These are phyloP conservation scores for Solanum piurae DNA, from an alignment of 257 asterid species.

Conservation along the genomic window DNA sequence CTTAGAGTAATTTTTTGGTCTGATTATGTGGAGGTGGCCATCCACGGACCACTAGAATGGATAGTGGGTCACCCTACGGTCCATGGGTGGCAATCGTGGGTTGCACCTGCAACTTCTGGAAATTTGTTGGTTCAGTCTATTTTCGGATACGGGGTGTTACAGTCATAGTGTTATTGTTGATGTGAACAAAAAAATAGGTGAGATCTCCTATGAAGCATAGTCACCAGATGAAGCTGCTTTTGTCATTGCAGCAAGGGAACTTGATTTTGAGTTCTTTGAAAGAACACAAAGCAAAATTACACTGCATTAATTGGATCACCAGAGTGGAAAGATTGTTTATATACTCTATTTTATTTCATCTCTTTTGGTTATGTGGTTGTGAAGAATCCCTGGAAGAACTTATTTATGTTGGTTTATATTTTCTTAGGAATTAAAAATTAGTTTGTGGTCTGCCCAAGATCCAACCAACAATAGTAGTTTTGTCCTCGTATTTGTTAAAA, in stretches of 20 bases:
- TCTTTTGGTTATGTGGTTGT: neutral
- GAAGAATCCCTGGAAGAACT: neutral
- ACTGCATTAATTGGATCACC: conserved; percentile 60
- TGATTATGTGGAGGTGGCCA: too few species aligned
- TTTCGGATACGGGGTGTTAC: too few species aligned
- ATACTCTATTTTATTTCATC: neutral
- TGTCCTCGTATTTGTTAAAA: neutral
- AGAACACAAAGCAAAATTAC: conserved; percentile 75
- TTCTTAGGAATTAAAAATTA: neutral
- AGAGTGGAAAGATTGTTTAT: conserved; percentile 27
- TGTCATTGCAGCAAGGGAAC: conserved; percentile 57
- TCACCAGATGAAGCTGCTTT: conserved; percentile 51
- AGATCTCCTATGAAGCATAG: conserved; percentile 81
- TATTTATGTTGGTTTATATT: neutral
- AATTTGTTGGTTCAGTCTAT: too few species aligned
- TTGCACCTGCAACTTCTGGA: too few species aligned
- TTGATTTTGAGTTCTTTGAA: conserved; percentile 74
- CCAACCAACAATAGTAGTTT: neutral
- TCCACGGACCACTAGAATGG: too few species aligned
- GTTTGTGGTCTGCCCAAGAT: neutral
- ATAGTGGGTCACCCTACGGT: too few species aligned
- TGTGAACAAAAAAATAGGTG: conserved; percentile 37
- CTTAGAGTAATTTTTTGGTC: too few species aligned
- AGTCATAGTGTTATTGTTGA: conserved; percentile 83
- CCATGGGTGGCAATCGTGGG: too few species aligned